Evolutionary conservation across 257 asterid genomes (phyloP), one percentile per base, ranked within the genome.

Genomic region (Solanum chiquidenum): DNA sequence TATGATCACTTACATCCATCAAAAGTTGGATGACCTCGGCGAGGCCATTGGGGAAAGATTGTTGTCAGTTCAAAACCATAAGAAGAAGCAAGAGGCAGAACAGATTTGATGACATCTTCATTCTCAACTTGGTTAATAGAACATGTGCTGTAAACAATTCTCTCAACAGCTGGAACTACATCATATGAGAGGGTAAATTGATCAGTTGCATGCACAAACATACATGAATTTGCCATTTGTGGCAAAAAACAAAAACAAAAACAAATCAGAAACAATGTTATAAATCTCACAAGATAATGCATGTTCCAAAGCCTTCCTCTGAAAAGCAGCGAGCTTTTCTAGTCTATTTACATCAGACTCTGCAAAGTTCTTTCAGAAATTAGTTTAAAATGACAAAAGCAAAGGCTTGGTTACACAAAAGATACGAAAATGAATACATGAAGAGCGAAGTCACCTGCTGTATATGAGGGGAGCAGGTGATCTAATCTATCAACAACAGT

Each of bases 91-190:
- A 94, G 89, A 82, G 93, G 93, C 87, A 93, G 83, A 88, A 96
- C 94, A 18, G 95, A 96, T 64, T 77, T 88, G 86, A 97, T 89
- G 7, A 97, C 98, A 62, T 96, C 99, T 94, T 95, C 99, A 86
- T 97, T 95, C 90, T 97, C 99, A 18, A 89, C 91, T 90, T 94
- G 98, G 92, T 95, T 93, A 49, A 96, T 73, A 31, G 99, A 97
- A 88, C 99, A 97, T 11, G 98, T 97, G 93, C 99, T 97, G 94
- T 97, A 97, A 73, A 95, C 98, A 33, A 96, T 90, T 88, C 94
- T 95, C 93, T 96, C 98, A 10, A 94, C 99, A 62, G 92, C 93
- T 37, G 98, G 99, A 89, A 97, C 99, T 95, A 74, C 58, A 88
- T 27, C 79, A 87, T 29, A 55, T 31, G 58, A 31, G 35, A 34